Evolutionary conservation across 192 early-diverging fungal genomes (phyloP).

Genomic region (Dissophora ornata): DNA sequence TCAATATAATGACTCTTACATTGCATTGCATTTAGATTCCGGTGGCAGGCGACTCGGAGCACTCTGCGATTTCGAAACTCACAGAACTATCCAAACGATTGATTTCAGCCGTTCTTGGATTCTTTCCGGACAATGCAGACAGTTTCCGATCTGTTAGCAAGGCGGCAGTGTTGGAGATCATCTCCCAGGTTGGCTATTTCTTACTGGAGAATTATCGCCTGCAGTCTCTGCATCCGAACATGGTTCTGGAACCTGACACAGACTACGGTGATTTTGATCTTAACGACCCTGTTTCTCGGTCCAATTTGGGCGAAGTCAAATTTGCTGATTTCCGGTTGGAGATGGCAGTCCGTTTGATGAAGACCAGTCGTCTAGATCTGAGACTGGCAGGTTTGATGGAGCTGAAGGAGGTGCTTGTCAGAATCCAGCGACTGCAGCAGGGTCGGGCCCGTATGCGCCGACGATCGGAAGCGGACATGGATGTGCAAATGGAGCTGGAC

Average conservation of each 20-base stretch:
- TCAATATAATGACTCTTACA: no score
- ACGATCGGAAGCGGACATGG: slow-evolving; percentile 50
- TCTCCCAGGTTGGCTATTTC: slow-evolving; percentile 27
- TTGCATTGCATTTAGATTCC: slow-evolving; percentile 11
- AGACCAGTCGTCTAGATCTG: slow-evolving; percentile 55
- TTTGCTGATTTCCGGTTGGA: slow-evolving; percentile 54
- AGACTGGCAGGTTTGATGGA: slow-evolving; percentile 57
- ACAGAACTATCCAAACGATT: slow-evolving; percentile 20
- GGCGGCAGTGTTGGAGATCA: slow-evolving; percentile 30
- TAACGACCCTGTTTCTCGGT: slow-evolving; percentile 31
- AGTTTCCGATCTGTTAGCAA: slow-evolving; percentile 41
- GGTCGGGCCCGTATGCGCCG: slow-evolving; percentile 31
- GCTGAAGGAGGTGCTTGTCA: slow-evolving; percentile 55
- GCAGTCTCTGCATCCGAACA: slow-evolving; percentile 15
- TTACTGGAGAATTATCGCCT: slow-evolving; percentile 39
- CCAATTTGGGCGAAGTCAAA: slow-evolving; percentile 49
- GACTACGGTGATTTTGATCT: slow-evolving; percentile 50
- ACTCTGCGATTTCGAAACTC: not conserved
- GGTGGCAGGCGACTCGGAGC: slow-evolving; percentile 19
- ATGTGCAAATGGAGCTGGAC: slow-evolving; percentile 33
- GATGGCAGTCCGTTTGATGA: slow-evolving; percentile 58
- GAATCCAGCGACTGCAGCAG: slow-evolving; percentile 45
- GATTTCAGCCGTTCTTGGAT: slow-evolving; percentile 22
- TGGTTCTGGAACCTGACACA: slow-evolving; percentile 40
- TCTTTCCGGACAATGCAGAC: slow-evolving; percentile 41